These are phyloP conservation scores for Peronospora belbahrii DNA, from an alignment of 352 stramenopile species.

Conservation along the genomic window DNA sequence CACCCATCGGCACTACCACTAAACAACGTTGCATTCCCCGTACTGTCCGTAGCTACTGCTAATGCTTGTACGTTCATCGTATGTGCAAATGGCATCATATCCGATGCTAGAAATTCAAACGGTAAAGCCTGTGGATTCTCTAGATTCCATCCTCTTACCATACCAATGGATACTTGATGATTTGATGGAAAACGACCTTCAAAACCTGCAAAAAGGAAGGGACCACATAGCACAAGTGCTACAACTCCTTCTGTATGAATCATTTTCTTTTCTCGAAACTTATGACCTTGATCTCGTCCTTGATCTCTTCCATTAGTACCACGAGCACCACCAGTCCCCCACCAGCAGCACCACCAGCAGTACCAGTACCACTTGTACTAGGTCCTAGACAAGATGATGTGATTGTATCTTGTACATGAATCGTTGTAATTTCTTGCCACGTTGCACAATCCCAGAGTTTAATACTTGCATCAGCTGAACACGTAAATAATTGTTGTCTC, in stretches of 20 bases:
- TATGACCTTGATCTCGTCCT: conserved; percentile 17
- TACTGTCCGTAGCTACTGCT: conserved; percentile 56
- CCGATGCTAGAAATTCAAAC: conserved; percentile 57
- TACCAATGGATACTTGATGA: conserved; percentile 50
- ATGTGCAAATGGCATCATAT: conserved; percentile 70
- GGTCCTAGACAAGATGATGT: conserved; percentile 1
- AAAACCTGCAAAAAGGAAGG: conserved; percentile 79
- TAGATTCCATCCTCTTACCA: conserved; percentile 77
- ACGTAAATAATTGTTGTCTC: conserved; percentile 74
- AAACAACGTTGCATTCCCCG: conserved; percentile 64
- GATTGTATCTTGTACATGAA: conserved; percentile 39
- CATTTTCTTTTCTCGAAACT: too few species aligned
- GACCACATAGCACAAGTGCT: conserved; percentile 59
- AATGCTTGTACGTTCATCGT: conserved; percentile 66
- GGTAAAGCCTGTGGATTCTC: conserved; percentile 55
- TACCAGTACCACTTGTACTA: conserved; percentile 9
- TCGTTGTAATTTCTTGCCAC: conserved; percentile 73
- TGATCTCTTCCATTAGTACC: conserved; percentile 5
- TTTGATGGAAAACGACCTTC: conserved; percentile 57
- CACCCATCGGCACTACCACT: conserved; percentile 65
- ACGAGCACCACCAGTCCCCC: too few species aligned
- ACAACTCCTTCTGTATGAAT: conserved; percentile 46
- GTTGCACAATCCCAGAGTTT: conserved; percentile 81
- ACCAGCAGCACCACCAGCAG: too few species aligned
- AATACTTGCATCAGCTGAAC: conserved; percentile 53